Percentiles rank a stretch among this genome's conserved stretches.
Evolutionary conservation across 2,329 filamentous ascomycete species (phyloP).

Genomic region (Xylaria sp.): DNA sequence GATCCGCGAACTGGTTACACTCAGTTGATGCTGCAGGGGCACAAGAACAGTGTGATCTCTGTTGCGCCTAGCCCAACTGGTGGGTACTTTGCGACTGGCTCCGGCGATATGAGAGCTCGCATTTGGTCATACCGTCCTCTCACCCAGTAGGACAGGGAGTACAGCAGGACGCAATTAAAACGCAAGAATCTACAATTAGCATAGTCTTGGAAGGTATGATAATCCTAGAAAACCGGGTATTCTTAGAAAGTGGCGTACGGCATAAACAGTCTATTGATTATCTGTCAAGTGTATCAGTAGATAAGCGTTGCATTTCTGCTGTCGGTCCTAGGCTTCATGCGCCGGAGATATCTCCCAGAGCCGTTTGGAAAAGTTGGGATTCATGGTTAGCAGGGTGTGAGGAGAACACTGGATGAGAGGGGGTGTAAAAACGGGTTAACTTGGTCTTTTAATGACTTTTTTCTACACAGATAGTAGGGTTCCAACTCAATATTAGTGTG

Average conservation of each 20-base stretch:
- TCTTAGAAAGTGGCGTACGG: not conserved
- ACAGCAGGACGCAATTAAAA: no score
- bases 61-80: conserved; percentile 93
- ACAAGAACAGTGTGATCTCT: conserved; percentile 98
- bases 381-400: conserved; percentile 1
- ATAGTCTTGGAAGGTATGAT: not conserved
- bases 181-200: no score
- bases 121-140: conserved; percentile 87
- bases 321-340: conserved; percentile 10
- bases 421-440: conserved; percentile 14
- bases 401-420: conserved; percentile 12
- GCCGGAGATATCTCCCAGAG: not conserved
- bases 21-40: conserved; percentile 97
- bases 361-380: conserved; percentile 8
- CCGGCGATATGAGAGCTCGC: conserved; percentile 95
- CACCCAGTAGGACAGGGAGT: conserved; percentile 40
- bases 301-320: conserved; percentile 16
- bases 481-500: conserved; percentile 25
- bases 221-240: not conserved
- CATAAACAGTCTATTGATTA: not conserved
- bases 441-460: conserved; percentile 17
- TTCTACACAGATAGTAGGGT: conserved; percentile 8
- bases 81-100: conserved; percentile 92
- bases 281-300: conserved; percentile 14
- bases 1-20: conserved; percentile 92